Base-by-base conservation (phyloP, 768 basidiomycete species). In the Naganishia friedmannii region DNA sequence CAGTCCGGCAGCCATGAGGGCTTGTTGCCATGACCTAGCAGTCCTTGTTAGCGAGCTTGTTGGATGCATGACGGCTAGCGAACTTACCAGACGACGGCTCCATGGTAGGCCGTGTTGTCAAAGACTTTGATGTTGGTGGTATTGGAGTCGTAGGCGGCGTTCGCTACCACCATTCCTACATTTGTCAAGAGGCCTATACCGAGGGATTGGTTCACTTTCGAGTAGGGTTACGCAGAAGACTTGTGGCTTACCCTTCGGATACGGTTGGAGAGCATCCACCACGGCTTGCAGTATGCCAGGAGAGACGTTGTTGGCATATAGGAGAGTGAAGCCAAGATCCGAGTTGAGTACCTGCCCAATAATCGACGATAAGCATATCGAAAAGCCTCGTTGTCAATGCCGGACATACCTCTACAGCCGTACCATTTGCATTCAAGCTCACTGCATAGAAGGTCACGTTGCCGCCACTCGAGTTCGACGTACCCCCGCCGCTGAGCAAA, bases 151-250 rank as follows among this genome's bases (percentile, higher is more conserved):
- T 83, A 84, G 4, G 83, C 83, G 3, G 84, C 82, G 73, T 84
- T 84, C n/a, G 84, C 82, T 15, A 83, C 82, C 10, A 85, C 80
- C 84, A 84, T 84, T 10, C 84, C 84, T 65, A 84, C 76, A 66
- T 83, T 82, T n/a, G 84, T 85, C 13, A 84, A 77, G 8, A 84
- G 76, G 0, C 83, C 83, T 83, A 39, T 66, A 10, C 56, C 4
- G 31, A 28, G 4, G 7, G 29, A 63, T 12, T 45, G 23, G 23
- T 21, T 34, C 60, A 34, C 6, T 21, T 42, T 6, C 57, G 29
- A 8, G 39, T n/a, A n/a, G 26, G 3, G 9, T 12, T 23, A 7
- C 8, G 2, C 4, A 63, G 12, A 37, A 42, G 10, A 3, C 8
- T 8, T 6, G 15, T n/a, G 2, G 26, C 78, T 67, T 55, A 83